phyloP scores from a whole-genome alignment of 2,329 filamentous ascomycete genomes.

The Tolypocladium inflatum region DNA sequence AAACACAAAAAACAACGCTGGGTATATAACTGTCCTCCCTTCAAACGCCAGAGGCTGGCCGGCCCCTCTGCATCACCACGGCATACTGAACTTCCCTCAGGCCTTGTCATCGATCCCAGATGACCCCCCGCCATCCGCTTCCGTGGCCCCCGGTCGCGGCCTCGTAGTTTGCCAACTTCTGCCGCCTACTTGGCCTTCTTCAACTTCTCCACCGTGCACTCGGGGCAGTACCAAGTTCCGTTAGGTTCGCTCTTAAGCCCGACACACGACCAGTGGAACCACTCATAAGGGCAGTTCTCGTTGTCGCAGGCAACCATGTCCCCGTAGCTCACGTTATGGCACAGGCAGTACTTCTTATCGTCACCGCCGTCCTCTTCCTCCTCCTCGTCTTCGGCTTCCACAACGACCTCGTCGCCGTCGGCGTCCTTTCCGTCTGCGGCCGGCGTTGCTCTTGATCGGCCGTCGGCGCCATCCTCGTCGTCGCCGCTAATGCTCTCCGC shows the following conservation, averaged over 20 bases:
- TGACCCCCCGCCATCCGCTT: background rate
- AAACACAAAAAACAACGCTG: background rate
- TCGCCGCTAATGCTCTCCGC: constrained; percentile 46
- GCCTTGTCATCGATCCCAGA: background rate
- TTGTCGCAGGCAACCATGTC: constrained; percentile 90
- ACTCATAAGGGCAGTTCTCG: constrained; percentile 69
- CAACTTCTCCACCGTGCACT: constrained; percentile 42
- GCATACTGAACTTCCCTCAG: background rate
- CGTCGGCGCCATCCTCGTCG: constrained; percentile 33
- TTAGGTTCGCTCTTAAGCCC: constrained; percentile 59
- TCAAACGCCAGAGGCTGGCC: background rate
- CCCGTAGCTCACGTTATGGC: constrained; percentile 74
- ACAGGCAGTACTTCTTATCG: constrained; percentile 76
- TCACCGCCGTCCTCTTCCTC: constrained; percentile 66
- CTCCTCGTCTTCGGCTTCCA: constrained; percentile 42
- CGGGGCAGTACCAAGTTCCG: constrained; percentile 59
- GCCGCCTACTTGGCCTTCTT: constrained; percentile 24
- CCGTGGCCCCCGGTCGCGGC: background rate
- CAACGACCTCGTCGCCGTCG: constrained; percentile 44
- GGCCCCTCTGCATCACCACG: no score
- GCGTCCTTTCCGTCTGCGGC: constrained; percentile 25
- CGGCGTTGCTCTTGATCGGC: constrained; percentile 21
- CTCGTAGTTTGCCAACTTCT: background rate
- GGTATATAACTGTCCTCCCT: background rate
- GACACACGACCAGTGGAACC: constrained; percentile 78